phyloP scores from a whole-genome alignment of 371 early-diverging fungal genomes.

The Chytridium lagenaria region DNA sequence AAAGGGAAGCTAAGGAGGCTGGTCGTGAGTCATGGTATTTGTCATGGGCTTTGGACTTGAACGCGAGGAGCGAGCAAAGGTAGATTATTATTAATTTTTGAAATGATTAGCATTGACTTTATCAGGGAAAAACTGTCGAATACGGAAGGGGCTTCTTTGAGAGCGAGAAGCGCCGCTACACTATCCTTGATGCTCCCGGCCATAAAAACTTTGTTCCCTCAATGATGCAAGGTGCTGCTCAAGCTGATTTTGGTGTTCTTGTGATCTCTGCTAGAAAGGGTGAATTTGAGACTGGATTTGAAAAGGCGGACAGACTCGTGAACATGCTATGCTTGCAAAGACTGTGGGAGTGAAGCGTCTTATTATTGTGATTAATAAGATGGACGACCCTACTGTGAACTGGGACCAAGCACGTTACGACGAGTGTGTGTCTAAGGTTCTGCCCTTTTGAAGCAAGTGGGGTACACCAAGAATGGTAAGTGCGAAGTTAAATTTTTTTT shows the following conservation, averaged over 20 bases:
- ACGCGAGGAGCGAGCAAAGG: slow-evolving; percentile 96
- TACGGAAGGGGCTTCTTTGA: slow-evolving; percentile 98
- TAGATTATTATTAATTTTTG: slow-evolving; percentile 30
- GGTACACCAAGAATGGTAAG: slow-evolving; percentile 83
- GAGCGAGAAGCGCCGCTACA: slow-evolving; percentile 91
- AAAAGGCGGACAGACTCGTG: slow-evolving; percentile 99
- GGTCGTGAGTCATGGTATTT: slow-evolving; percentile 97
- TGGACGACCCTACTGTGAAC: slow-evolving; percentile 96
- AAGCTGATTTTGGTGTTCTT: slow-evolving; percentile 96
- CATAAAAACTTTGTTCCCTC: slow-evolving; percentile 99
- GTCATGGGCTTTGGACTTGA: slow-evolving; percentile 97
- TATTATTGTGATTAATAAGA: slow-evolving; percentile 96
- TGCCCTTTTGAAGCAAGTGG: slow-evolving; percentile 91
- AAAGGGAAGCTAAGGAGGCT: slow-evolving; percentile 89
- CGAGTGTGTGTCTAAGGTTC: slow-evolving; percentile 81
- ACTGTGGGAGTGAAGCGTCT: slow-evolving; percentile 94
- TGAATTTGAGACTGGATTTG: slow-evolving; percentile 99
- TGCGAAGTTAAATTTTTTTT: neutral
- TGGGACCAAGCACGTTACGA: slow-evolving; percentile 95
- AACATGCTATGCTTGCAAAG: slow-evolving; percentile 97
- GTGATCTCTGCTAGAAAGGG: slow-evolving; percentile 98
- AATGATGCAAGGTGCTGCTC: slow-evolving; percentile 98
- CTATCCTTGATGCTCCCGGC: slow-evolving; percentile 98
- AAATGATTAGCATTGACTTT: neutral
- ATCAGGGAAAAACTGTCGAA: slow-evolving; percentile 94